phyloP scores from a whole-genome alignment of 768 basidiomycete species.

The Hemileccinum impolitum region DNA sequence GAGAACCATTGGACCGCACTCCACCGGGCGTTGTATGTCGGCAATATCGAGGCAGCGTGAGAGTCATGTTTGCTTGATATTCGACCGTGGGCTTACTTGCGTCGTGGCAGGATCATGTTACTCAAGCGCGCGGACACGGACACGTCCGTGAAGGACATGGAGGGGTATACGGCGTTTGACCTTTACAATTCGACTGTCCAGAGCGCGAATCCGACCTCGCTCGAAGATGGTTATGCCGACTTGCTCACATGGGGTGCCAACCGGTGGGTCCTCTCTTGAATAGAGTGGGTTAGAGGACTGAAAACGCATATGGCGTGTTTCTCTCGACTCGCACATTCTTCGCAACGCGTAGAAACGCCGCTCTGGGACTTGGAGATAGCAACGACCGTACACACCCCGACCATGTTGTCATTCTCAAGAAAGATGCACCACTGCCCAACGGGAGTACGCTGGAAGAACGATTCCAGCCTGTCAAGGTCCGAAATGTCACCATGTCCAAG shows the following conservation, averaged over 20 bases:
- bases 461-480: slow-evolving; percentile 61
- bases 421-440: too few species aligned
- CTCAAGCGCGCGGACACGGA: slow-evolving; percentile 75
- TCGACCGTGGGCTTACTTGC: neutral
- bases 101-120: slow-evolving; percentile 62
- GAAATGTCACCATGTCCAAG: slow-evolving; percentile 76
- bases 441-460: too few species aligned
- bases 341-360: slow-evolving; percentile 62
- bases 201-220: slow-evolving; percentile 63
- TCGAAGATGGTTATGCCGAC: slow-evolving; percentile 42
- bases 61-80: slow-evolving; percentile 25
- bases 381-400: slow-evolving; percentile 81
- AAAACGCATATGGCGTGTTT: too few species aligned
- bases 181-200: slow-evolving; percentile 87
- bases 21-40: slow-evolving; percentile 80
- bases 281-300: neutral
- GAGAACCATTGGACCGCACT: slow-evolving; percentile 93
- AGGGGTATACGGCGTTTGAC: slow-evolving; percentile 91
- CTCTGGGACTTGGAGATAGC: slow-evolving; percentile 79
- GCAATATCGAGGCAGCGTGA: slow-evolving; percentile 69
- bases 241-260: slow-evolving; percentile 89
- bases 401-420: slow-evolving; percentile 50
- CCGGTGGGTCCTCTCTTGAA: slow-evolving; percentile 39
- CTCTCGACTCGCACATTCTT: too few species aligned
- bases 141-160: slow-evolving; percentile 67